Evolutionary conservation across 2,329 filamentous ascomycete species (phyloP).

Genomic region (Hypoxylon sp.): DNA sequence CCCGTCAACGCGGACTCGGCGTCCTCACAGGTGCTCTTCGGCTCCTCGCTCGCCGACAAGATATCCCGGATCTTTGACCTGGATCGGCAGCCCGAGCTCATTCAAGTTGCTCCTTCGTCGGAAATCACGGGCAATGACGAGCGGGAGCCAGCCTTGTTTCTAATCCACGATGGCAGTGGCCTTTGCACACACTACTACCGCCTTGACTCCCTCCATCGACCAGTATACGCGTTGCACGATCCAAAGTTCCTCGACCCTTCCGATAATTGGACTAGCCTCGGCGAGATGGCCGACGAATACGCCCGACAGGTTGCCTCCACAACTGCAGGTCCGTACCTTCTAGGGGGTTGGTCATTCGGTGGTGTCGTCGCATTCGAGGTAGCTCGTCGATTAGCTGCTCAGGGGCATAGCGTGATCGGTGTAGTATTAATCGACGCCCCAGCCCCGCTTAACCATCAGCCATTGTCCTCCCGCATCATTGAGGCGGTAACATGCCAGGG

Average conservation of each 20-base stretch:
- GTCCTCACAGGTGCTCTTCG: background rate
- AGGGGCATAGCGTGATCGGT: slow-evolving; percentile 54
- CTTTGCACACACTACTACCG: slow-evolving; percentile 30
- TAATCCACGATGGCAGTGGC: slow-evolving; percentile 37
- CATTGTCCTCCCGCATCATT: slow-evolving; percentile 48
- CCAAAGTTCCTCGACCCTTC: slow-evolving; percentile 21
- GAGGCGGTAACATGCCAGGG: slow-evolving; percentile 13
- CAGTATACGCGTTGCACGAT: slow-evolving; percentile 23
- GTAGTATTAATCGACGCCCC: slow-evolving; percentile 60
- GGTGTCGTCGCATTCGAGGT: slow-evolving; percentile 67
- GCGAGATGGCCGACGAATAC: slow-evolving; percentile 34
- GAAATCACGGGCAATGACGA: background rate
- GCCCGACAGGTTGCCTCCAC: slow-evolving; percentile 8
- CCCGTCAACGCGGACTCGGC: slow-evolving; percentile 1
- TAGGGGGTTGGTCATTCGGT: slow-evolving; percentile 71
- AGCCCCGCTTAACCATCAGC: slow-evolving; percentile 59
- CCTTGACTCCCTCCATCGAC: slow-evolving; percentile 22
- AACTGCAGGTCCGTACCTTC: slow-evolving; percentile 58
- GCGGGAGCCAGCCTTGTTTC: slow-evolving; percentile 12
- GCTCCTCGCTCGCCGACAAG: slow-evolving; percentile 2
- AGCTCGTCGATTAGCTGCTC: slow-evolving; percentile 54
- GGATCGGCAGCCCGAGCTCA: slow-evolving; percentile 4
- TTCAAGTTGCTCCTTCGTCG: slow-evolving; percentile 5
- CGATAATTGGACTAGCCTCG: slow-evolving; percentile 22
- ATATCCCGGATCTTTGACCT: slow-evolving; percentile 8